Base-by-base conservation (phyloP, 176 grass and related monocot genomes). In the Phoenix roebelenii region DNA sequence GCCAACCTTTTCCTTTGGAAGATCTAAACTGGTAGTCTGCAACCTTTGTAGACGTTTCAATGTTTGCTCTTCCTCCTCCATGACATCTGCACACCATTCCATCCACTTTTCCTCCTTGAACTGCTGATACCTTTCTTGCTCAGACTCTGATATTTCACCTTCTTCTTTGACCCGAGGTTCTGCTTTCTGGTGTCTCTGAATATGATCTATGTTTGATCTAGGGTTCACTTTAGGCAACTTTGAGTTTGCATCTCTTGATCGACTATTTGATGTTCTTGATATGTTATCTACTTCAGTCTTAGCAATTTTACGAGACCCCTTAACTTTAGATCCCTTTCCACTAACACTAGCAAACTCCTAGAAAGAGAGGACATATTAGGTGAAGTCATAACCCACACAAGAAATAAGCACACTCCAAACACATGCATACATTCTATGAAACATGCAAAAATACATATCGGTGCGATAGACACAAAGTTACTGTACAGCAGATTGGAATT, bases 101-200 rank as follows among this genome's bases (percentile, higher is more conserved):
- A 81, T 78, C 93, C 93, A 97, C 73, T 97, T 97, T 60, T 88
- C 93, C 63, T 97, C 93, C 67, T 97, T 97, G 57, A 88, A 74
- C 30, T 85, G 70, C 58, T 82, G 84, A 70, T 88, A 85, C 65
- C 76, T 90, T 49, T 69, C 82, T 61, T 91, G 87, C 70, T 97
- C 93, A 28, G 84, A 87, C 67, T 98, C 93, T 54, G 93, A 98
- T 77, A 98, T 98, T 82, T 98, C 93, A 71, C 93, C 93, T 82
- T 98, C 93, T 78, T 98, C 93, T 75, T 89, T 98, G 60, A 83
- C 81, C 66, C 88, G 87, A 56, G 78, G 67, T 79, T 98, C 87
- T 61, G 77, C 84, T 51, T 72, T 67, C 54, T 90, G 82, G 63
- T 35, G 83, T 66, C 88, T 97, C 61, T 72, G 78, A 72, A 79